Evolutionary conservation across 2,329 filamentous ascomycete species (phyloP).

Genomic region (Domatiomyces globalis): DNA sequence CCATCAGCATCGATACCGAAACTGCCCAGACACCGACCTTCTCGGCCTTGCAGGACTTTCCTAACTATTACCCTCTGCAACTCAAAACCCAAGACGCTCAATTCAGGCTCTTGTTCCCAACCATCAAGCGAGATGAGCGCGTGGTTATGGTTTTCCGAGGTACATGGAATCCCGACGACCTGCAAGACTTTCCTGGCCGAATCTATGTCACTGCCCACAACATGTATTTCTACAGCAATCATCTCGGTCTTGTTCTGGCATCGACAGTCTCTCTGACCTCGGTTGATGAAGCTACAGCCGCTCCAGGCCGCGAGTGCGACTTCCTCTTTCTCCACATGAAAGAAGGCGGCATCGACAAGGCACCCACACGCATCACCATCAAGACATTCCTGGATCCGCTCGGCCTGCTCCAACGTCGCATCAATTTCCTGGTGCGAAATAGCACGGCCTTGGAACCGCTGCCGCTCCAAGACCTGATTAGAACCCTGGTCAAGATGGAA

Average conservation of each 20-base stretch:
- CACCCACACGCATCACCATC: slow-evolving; percentile 62
- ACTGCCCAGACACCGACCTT: slow-evolving; percentile 24
- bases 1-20: slow-evolving; percentile 40
- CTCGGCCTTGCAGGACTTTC: slow-evolving; percentile 36
- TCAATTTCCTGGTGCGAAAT: slow-evolving; percentile 76
- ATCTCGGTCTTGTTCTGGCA: slow-evolving; percentile 77
- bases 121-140: slow-evolving; percentile 61
- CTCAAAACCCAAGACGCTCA: slow-evolving; percentile 80
- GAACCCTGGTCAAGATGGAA: slow-evolving; percentile 61
- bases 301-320: slow-evolving; percentile 80
- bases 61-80: slow-evolving; percentile 65
- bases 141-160: slow-evolving; percentile 85
- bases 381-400: slow-evolving; percentile 89
- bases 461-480: slow-evolving; percentile 55
- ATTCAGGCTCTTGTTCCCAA: slow-evolving; percentile 81
- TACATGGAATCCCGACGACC: slow-evolving; percentile 66
- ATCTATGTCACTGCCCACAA: slow-evolving; percentile 77
- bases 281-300: slow-evolving; percentile 79
- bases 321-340: slow-evolving; percentile 76
- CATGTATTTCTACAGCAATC: slow-evolving; percentile 93
- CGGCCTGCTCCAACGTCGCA: slow-evolving; percentile 61
- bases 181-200: slow-evolving; percentile 66
- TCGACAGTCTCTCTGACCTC: slow-evolving; percentile 60
- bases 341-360: slow-evolving; percentile 46
- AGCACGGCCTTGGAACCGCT: slow-evolving; percentile 57